Base-by-base conservation (phyloP, 2,329 filamentous ascomycete species). In the Onygenales sp. region DNA sequence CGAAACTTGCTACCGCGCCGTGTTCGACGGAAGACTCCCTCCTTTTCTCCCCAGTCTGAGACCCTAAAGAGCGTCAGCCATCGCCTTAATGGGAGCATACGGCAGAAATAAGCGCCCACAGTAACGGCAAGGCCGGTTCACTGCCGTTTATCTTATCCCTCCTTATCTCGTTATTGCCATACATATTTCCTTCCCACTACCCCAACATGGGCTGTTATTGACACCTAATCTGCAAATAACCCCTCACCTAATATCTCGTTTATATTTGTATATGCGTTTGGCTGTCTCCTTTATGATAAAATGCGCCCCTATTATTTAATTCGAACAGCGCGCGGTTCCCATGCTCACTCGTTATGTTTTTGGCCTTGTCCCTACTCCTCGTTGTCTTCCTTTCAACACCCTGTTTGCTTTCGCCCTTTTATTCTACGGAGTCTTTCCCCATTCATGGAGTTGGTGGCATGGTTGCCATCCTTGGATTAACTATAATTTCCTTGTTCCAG, bases 61-160 rank as follows among this genome's bases (percentile, higher is more conserved):
- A 62, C 62, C 42, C 59, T 70, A 11, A 70, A 66, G 52, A 62
- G 64, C 17, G 61, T 65, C 14, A 68, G 64, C 39, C 69, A 72
- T 52, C 66, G 67, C 4, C 67, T 72, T 33, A 63, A 67, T 36
- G 66, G 68, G 52, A 71, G 67, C 56, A 70, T 72, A 46, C 62
- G 70, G n/a, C 70, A 70, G 57, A 65, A 65, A 39, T 63, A 57
- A 55, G 11, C 33, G 10, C 21, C 33, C 37, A n/a, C 37, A 10
- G 37, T 8, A 14, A 17, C n/a, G 39, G 32, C 40, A 32, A 49
- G 40, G 10, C n/a, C 42, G 13, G 36, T 47, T 51, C 32, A n/a
- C 36, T 52, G 7, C n/a, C 32, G 21, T 42, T 45, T 45, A 8
- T 17, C 27, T 33, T 43, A 14, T 27, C 34, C 17, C 21, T 54